Percentiles rank a stretch among this genome's conserved stretches.
Conservation (phyloP, 495 filamentous ascomycete genomes). For the Choiromyces venosus region DNA sequence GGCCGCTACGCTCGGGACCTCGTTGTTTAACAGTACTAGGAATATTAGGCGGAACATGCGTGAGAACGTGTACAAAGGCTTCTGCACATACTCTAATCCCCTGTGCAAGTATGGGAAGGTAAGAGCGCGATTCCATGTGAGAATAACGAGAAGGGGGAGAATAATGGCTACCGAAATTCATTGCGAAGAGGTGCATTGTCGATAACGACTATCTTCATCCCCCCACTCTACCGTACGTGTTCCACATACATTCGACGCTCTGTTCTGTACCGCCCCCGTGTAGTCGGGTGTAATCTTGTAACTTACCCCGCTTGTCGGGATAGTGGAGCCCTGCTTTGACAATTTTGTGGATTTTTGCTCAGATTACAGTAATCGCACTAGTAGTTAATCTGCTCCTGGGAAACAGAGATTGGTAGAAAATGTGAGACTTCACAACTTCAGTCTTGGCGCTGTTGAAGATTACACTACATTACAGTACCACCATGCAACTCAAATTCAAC, state of each 20-base stretch:
- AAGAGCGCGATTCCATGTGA: not conserved
- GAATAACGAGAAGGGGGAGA: not conserved
- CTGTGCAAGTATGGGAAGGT: not conserved
- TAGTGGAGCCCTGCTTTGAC: not conserved
- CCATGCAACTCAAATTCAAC: not conserved
- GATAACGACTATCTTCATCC: not conserved
- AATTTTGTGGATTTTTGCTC: not conserved
- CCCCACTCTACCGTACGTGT: slow-evolving; percentile 1
- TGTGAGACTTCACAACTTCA: not conserved
- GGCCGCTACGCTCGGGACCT: not conserved
- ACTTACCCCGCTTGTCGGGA: not conserved
- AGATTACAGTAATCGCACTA: not conserved
- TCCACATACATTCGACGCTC: slow-evolving; percentile 2
- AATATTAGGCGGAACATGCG: not conserved
- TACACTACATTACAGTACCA: not conserved
- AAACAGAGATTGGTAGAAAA: not conserved
- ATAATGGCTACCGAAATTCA: not conserved
- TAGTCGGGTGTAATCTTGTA: not conserved
- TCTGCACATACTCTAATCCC: not conserved
- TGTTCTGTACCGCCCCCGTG: slow-evolving; percentile 2
- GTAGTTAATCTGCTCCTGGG: not conserved
- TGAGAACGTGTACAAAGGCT: not conserved
- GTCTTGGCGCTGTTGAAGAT: not conserved
- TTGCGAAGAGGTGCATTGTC: not conserved
- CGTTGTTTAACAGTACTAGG: not conserved